Conservation (phyloP, 2,329 filamentous ascomycete species). For the Cladophialophora chaetospira region DNA sequence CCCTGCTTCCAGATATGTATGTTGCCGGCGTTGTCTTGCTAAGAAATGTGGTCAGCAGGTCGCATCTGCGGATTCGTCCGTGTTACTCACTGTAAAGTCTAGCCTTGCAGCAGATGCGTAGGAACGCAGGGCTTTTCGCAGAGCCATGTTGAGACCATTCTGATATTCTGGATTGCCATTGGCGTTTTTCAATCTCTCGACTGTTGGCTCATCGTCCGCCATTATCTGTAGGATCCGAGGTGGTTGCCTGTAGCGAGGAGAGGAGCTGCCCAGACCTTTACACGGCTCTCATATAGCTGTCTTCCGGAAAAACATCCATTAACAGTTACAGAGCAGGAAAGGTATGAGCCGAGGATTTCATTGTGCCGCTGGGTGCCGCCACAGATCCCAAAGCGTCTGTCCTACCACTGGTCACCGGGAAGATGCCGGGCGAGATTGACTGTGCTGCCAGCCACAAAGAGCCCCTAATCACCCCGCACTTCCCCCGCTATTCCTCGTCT, state of each 20-base stretch:
- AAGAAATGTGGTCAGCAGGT: not conserved
- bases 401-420: not conserved
- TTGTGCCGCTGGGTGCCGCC: not conserved
- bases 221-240: not conserved
- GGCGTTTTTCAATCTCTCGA: not conserved
- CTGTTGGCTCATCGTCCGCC: not conserved
- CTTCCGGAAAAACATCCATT: no score
- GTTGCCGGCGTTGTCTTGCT: slow-evolving; percentile 16
- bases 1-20: slow-evolving; percentile 5
- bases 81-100: slow-evolving; percentile 5
- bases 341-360: no score
- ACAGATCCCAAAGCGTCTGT: not conserved
- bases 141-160: not conserved
- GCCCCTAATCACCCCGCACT: not conserved
- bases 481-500: not conserved
- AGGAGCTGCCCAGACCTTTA: not conserved
- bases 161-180: slow-evolving; percentile 3
- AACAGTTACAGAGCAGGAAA: no score
- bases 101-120: slow-evolving; percentile 4
- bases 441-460: not conserved
- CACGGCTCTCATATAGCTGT: not conserved
- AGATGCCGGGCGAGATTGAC: slow-evolving; percentile 8
- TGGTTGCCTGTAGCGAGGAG: not conserved
- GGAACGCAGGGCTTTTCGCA: slow-evolving; percentile 1
- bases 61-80: not conserved